These are phyloP conservation scores for Pestalotiopsis sp. DNA, from an alignment of 2,329 filamentous ascomycete genomes.

Conservation along the genomic window DNA sequence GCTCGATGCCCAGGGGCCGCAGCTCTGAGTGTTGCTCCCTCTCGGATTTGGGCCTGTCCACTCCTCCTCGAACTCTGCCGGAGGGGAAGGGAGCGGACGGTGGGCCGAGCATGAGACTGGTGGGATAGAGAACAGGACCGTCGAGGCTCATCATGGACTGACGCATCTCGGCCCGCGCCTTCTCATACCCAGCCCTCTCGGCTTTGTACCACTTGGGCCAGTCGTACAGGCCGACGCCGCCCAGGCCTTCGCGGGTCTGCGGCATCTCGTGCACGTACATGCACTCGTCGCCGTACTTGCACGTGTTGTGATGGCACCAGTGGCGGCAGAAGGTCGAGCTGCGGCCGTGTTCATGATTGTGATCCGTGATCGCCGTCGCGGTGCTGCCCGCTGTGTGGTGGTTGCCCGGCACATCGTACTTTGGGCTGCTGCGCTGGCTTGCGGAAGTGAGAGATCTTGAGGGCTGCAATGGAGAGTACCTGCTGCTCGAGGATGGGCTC, in stretches of 20 bases:
- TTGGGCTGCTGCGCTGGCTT: neutral
- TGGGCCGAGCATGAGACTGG: neutral
- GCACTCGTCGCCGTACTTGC: constrained; percentile 47
- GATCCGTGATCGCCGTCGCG: constrained; percentile 5
- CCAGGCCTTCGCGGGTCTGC: constrained; percentile 39
- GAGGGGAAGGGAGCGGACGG: neutral
- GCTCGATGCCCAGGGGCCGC: neutral
- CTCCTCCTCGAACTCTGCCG: neutral
- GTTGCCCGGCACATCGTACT: neutral
- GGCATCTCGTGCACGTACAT: constrained; percentile 52
- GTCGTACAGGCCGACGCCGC: constrained; percentile 42
- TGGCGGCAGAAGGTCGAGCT: constrained; percentile 40
- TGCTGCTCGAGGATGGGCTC: neutral
- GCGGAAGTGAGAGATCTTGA: neutral
- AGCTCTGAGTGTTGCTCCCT: neutral
- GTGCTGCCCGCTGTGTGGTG: neutral
- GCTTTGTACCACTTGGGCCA: constrained; percentile 46
- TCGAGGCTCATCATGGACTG: neutral
- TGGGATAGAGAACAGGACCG: neutral
- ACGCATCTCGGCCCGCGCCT: neutral
- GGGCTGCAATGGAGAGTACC: neutral
- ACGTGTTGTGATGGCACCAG: constrained; percentile 52
- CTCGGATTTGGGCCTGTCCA: neutral
- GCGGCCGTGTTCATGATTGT: neutral
- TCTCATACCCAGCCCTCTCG: neutral